phyloP scores from a whole-genome alignment of 148 eudicot species.

The Rhododendron williamsianum region DNA sequence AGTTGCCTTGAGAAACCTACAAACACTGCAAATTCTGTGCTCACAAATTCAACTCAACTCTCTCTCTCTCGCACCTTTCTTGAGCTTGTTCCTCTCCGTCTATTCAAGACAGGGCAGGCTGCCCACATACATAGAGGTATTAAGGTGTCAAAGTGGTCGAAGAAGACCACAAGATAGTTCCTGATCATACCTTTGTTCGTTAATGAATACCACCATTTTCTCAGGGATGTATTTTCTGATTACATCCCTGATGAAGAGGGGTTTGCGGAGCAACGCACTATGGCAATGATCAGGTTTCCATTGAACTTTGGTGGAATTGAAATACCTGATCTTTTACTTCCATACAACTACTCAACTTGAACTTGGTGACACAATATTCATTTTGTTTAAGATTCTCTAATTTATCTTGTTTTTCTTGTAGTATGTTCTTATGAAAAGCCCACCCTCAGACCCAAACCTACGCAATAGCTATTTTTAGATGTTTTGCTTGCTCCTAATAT shows the following conservation, averaged over 20 bases:
- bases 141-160: not conserved
- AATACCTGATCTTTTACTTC: not conserved
- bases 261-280: not conserved
- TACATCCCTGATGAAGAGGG: not conserved
- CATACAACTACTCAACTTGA: not conserved
- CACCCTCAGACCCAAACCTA: not conserved
- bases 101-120: not conserved
- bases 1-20: not conserved
- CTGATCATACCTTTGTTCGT: not conserved
- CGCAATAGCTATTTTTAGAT: not conserved
- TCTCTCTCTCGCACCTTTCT: not conserved
- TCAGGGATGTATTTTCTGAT: not conserved
- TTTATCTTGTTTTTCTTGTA: not conserved
- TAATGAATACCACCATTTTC: not conserved
- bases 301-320: not conserved
- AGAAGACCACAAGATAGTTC: not conserved
- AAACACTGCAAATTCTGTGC: not conserved
- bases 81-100: not conserved
- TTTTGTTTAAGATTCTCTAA: not conserved
- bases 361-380: not conserved
- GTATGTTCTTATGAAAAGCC: not conserved
- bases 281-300: not conserved
- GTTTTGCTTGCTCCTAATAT: not conserved
- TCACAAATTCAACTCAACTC: not conserved
- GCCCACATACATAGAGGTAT: not conserved